Evolutionary conservation across 2,329 filamentous ascomycete genomes (phyloP), one percentile per base, ranked within the genome.

Genomic region (Diplodia mutila): DNA sequence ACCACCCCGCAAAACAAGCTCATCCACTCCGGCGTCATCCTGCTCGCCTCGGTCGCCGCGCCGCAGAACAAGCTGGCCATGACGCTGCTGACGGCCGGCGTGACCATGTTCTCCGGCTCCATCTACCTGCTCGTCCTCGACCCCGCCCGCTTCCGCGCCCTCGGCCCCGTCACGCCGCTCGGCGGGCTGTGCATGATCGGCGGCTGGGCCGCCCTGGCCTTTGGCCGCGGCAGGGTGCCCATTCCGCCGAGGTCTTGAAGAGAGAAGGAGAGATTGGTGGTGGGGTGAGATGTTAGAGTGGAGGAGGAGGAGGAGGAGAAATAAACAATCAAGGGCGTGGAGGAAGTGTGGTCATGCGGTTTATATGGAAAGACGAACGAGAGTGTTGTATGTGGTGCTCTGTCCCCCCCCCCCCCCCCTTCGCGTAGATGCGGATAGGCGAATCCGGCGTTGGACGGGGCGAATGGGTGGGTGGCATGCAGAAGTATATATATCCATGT

Each of bases 21-120:
- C 54, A 79, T 89, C 57, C 89, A 91, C 79, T 86, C 87, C 16
- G 81, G 85, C 37, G 46, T 55, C 49, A 78, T 90, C 55, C 85
- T 90, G 29, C 78, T 89, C 23, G 82, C 86, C 4, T 78, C 84
- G 18, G 79, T 81, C 63, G 80, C 80, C 8, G 82, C 83, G 1
- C 86, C 87, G 12, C 80, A 84, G 70, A 85, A 87, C 72, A 85
- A 84, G 37, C 72, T 88, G 25, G 87, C 88, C 21, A 85, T 85
- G 63, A 78, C 78, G 1, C 79, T 90, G n/a, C 86, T 90, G 74
- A 85, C 85, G 0, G 86, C 86, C 0, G 89, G 89, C 63, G 90
- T 90, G 81, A 86, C 86, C 4, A 84, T 90, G 82, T 91, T 91
- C 77, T 87, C 84, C 68, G 89, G 89, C 1, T 87, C 84, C 73